These are phyloP conservation scores for Teunomyces lycoperdinae DNA, from an alignment of 805 yeast species.

Conservation along the genomic window DNA sequence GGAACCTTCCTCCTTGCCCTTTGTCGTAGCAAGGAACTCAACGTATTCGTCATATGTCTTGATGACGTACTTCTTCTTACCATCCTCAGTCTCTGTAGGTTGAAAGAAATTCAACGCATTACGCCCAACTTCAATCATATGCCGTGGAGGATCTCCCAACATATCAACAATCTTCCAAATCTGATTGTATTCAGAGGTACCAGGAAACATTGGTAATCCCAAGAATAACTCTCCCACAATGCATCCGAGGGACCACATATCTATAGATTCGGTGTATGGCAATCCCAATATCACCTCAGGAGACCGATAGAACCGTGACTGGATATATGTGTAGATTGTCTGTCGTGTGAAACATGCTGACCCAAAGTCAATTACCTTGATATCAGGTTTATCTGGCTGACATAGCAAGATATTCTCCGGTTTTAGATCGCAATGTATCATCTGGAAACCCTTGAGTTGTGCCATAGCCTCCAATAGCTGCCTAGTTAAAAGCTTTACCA, in stretches of 20 bases:
- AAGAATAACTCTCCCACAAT: slow-evolving; percentile 85
- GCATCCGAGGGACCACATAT: slow-evolving; percentile 97
- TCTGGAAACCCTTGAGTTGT: slow-evolving; percentile 74
- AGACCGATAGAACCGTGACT: slow-evolving; percentile 87
- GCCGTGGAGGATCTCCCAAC: slow-evolving; percentile 84
- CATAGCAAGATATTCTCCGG: slow-evolving; percentile 90
- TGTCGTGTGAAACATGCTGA: slow-evolving; percentile 91
- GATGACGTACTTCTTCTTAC: slow-evolving; percentile 29
- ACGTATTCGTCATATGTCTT: slow-evolving; percentile 37
- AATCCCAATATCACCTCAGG: slow-evolving; percentile 93
- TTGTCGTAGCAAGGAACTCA: slow-evolving; percentile 23
- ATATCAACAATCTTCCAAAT: slow-evolving; percentile 76
- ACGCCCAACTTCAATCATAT: slow-evolving; percentile 97
- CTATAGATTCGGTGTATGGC: slow-evolving; percentile 90
- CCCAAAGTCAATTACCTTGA: slow-evolving; percentile 95
- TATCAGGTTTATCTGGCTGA: slow-evolving; percentile 76
- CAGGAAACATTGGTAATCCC: slow-evolving; percentile 93
- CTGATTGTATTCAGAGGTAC: slow-evolving; percentile 91
- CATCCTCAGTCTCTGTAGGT: slow-evolving; percentile 24
- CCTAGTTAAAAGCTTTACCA: slow-evolving; percentile 72
- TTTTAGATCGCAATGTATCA: slow-evolving; percentile 94
- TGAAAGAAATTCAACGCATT: slow-evolving; percentile 70
- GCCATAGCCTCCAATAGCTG: slow-evolving; percentile 82
- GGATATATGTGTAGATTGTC: slow-evolving; percentile 86
- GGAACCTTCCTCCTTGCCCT: slow-evolving; percentile 27